Base-by-base conservation (phyloP, 345 rosid species). In the Acer negundo region DNA sequence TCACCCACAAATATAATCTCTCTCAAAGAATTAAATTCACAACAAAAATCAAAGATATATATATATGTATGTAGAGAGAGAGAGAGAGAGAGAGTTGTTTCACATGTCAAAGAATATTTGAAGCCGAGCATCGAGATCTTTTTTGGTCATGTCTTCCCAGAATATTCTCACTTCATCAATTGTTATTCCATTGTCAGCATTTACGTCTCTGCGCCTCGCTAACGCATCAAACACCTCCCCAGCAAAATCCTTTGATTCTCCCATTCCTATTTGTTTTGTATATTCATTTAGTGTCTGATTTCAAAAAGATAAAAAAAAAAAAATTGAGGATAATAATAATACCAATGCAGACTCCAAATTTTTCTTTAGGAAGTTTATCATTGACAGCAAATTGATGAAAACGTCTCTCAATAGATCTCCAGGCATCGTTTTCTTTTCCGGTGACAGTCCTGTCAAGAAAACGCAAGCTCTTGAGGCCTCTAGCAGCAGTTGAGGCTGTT, bases 81-180 rank as follows among this genome's bases (percentile, higher is more conserved):
- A 44, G 47, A 26, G 42, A 62, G 6, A 44, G 23, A 51, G 17
- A 75, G 19, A 73, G 22, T 61, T 24, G 17, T 69, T 65, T 86
- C 88, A 92, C 99, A 96, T 94, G 85, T 94, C 97, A 70, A 96
- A 96, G 84, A 96, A 96, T 63, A 96, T 92, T 56, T 94, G 97
- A 70, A 96, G 94, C 64, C 99, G 85, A 15, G 92, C 75, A 84
- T 96, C 97, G 5, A 92, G 92, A 76, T 94, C 93, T 78, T 85
- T 87, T 74, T 78, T 87, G 17, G 89, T 89, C 93, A 96, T 92
- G 65, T 96, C 98, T 76, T 90, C 91, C 98, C 99, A 96, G 78
- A 92, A 96, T 75, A 88, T 67, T 75, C 82, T 90, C 62, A 92
- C 68, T 77, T 92, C 86, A 58, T 87, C 95, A 75, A 81, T 86